Evolutionary conservation across 2,329 filamentous ascomycete genomes (phyloP), one percentile per base, ranked within the genome.

Genomic region (Curvularia lunata): DNA sequence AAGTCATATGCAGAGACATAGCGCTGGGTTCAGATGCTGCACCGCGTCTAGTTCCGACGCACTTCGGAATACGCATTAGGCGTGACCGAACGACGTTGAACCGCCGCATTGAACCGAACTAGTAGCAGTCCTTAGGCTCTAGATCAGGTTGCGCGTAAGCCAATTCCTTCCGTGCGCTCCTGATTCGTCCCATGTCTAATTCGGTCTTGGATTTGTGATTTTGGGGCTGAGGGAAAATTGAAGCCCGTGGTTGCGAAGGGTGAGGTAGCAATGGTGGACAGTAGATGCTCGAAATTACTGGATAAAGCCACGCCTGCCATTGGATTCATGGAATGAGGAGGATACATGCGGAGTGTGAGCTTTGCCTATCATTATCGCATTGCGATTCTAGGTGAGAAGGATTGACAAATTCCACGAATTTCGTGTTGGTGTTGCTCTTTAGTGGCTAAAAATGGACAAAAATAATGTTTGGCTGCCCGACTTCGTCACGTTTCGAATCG

Each of bases 341-440:
- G 13, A 27, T 27, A 4, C n/a, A 7, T 27, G 5, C 12, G 41
- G 23, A n/a, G 12, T 43, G 19, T 27, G 41, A 27, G 13, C 10
- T 43, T 43, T 27, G 5, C 41, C 8, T 18, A 18, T 43, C 13
- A 43, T 43, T 27, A 43, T 43, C 23, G 21, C 21, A 43, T 43
- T 27, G 27, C 38, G 21, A 43, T 27, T 27, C 12, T 43, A 5
- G 9, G 27, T 21, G 23, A 43, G 5, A 8, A 18, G 23, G 7
- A 21, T 43, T n/a, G 5, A 43, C 1, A 3, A n/a, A 25, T 25
- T 42, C n/a, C 21, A 25, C 7, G 4, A 16, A 25, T 8, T 42
- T 42, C 40, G 40, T 42, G 40, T 42, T 42, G 40, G 40, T 42
- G 40, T 42, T 42, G 40, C 12, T n/a, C 40, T 42, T 42, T 25